Percentiles rank a stretch among this genome's conserved stretches.
phyloP scores from a whole-genome alignment of 257 asterid genomes.

The Jacaranda mimosifolia region DNA sequence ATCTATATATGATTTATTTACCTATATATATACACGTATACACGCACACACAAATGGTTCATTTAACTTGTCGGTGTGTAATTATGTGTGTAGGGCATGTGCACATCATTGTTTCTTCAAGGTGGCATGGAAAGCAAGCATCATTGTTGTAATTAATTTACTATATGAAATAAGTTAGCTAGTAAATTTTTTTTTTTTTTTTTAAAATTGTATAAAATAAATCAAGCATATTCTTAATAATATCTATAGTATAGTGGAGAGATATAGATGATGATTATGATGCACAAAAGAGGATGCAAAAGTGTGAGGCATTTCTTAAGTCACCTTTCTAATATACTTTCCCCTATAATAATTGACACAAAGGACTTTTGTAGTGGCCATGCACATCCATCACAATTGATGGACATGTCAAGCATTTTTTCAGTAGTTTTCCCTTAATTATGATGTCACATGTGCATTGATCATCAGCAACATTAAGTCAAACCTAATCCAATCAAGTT shows the following conservation, averaged over 20 bases:
- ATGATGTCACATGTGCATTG: constrained; percentile 59
- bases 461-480: constrained; percentile 45
- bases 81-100: constrained; percentile 46
- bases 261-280: constrained; percentile 46
- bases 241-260: constrained; percentile 38
- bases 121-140: constrained; percentile 47
- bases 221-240: constrained; percentile 20
- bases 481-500: constrained; percentile 47
- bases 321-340: constrained; percentile 48
- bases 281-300: constrained; percentile 47
- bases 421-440: constrained; percentile 42
- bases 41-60: background rate
- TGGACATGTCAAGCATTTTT: constrained; percentile 37
- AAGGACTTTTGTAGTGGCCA: constrained; percentile 35
- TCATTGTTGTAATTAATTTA: constrained; percentile 23
- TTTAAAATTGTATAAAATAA: background rate
- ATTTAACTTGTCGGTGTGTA: constrained; percentile 26
- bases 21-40: background rate
- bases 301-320: constrained; percentile 44
- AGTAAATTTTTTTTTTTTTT: background rate
- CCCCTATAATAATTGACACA: constrained; percentile 39
- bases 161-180: constrained; percentile 30
- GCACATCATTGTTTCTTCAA: constrained; percentile 35
- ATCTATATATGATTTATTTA: background rate
- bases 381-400: constrained; percentile 41